Base-by-base conservation (phyloP, 139 green algal genomes). In the Chlamydomonas sp. region DNA sequence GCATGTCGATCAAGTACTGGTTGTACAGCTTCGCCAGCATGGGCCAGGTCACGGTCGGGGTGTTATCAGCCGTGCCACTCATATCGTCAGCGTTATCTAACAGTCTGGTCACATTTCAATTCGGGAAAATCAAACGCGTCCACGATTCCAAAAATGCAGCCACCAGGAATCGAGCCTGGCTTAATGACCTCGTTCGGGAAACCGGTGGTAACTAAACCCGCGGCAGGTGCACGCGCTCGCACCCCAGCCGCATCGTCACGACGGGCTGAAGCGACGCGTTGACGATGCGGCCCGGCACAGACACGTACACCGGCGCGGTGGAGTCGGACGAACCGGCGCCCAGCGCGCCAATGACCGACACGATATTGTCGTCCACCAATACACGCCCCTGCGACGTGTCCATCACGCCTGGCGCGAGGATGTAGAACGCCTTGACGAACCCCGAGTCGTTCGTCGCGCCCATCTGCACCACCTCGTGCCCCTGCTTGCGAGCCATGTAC, bases 211-310 rank as follows among this genome's bases (percentile, higher is more conserved):
- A n/a, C n/a, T n/a, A n/a, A n/a, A n/a, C n/a, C n/a, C n/a, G n/a
- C n/a, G n/a, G n/a, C n/a, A n/a, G n/a, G n/a, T n/a, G n/a, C n/a
- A n/a, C n/a, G n/a, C n/a, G n/a, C n/a, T n/a, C 16, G 60, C 60
- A 68, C 34, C 60, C 60, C 6, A 68, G 31, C 22, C 31, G 8
- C 30, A 68, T 26, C 5, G 60, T 49, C 31, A 68, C 34, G 30
- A 68, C 31, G 16, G 60, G 22, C 60, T 68, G 60, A 10, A 68
- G 60, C 31, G 60, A 68, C 60, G 34, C 34, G 60, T 68, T 68
- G 10, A 68, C 8, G 16, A 68, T n/a, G 31, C 60, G 60, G 5
- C 22, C 60, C 34, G 60, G 34, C 31, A 13, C 31, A 16, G 22
- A 16, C 10, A 47, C 60, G 34, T 38, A 28, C 22, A 30, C 54